These are phyloP conservation scores for Gyromitra esculenta DNA, from an alignment of 2,329 filamentous ascomycete species.

Conservation along the genomic window DNA sequence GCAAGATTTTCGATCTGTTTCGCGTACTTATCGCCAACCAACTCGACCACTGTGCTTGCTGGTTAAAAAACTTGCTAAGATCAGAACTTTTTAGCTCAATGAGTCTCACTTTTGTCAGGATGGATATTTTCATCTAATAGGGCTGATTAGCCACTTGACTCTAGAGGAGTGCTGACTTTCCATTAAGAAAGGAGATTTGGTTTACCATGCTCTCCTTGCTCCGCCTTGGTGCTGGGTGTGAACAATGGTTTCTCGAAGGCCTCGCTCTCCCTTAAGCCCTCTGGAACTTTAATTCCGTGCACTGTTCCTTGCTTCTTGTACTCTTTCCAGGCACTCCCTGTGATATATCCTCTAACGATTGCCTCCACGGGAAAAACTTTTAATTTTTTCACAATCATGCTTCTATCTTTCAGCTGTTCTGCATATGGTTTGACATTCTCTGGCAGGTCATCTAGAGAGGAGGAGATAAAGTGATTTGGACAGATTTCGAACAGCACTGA, in stretches of 20 bases:
- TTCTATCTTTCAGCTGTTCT: conserved; percentile 69
- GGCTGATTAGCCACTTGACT: not conserved
- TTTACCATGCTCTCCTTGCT: conserved; percentile 71
- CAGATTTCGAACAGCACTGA: conserved; percentile 66
- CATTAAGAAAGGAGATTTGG: not conserved
- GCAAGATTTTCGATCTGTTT: conserved; percentile 72
- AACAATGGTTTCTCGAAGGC: conserved; percentile 75
- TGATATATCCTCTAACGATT: conserved; percentile 90
- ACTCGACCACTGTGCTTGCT: conserved; percentile 59
- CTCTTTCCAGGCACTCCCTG: conserved; percentile 84
- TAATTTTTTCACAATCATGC: conserved; percentile 79
- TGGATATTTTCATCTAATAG: conserved; percentile 80
- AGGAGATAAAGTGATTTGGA: conserved; percentile 70
- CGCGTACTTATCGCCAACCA: conserved; percentile 74
- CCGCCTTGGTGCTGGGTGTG: conserved; percentile 87
- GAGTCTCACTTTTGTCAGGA: conserved; percentile 68
- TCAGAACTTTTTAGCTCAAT: conserved; percentile 33
- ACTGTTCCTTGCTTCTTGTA: conserved; percentile 78
- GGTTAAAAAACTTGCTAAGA: conserved; percentile 6
- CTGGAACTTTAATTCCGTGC: conserved; percentile 76
- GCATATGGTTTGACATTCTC: conserved; percentile 61
- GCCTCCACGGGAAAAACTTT: conserved; percentile 81
- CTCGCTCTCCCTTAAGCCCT: conserved; percentile 75
- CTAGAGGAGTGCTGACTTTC: not conserved
- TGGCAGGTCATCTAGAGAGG: conserved; percentile 66